These are phyloP conservation scores for Plantago coronopus DNA, from an alignment of 305 asterid species.

Conservation along the genomic window DNA sequence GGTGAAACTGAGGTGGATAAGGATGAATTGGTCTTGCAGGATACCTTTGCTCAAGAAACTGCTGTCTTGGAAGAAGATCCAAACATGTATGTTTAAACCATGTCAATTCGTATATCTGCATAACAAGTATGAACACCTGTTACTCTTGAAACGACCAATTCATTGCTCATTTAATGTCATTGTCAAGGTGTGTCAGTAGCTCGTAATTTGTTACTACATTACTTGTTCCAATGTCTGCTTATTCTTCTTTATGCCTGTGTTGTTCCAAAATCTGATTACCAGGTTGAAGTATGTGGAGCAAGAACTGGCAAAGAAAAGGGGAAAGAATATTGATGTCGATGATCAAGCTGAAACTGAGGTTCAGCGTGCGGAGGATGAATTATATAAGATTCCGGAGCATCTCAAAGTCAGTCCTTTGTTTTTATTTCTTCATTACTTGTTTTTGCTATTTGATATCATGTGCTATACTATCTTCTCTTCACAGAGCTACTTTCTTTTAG, in stretches of 20 bases:
- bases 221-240: not conserved
- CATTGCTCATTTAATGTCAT: too few species aligned
- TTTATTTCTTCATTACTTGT: not conserved
- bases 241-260: not conserved
- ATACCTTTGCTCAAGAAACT: constrained; percentile 97
- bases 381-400: constrained; percentile 86
- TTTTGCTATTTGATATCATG: not conserved
- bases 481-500: too few species aligned
- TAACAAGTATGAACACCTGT: too few species aligned
- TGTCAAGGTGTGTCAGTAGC: too few species aligned
- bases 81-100: constrained; percentile 56
- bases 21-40: constrained; percentile 94
- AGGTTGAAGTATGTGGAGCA: constrained; percentile 91
- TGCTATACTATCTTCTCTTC: too few species aligned
- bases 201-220: too few species aligned
- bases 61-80: constrained; percentile 98
- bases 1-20: constrained; percentile 43
- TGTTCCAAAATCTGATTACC: constrained; percentile 18
- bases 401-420: constrained; percentile 55
- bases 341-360: constrained; percentile 67
- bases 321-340: constrained; percentile 52
- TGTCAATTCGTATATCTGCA: too few species aligned
- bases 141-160: too few species aligned
- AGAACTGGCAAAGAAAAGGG: constrained; percentile 86
- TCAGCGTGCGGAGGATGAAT: constrained; percentile 80